Base-by-base conservation (phyloP, 2,329 filamentous ascomycete species). In the Cucurbitaria berberidis region DNA sequence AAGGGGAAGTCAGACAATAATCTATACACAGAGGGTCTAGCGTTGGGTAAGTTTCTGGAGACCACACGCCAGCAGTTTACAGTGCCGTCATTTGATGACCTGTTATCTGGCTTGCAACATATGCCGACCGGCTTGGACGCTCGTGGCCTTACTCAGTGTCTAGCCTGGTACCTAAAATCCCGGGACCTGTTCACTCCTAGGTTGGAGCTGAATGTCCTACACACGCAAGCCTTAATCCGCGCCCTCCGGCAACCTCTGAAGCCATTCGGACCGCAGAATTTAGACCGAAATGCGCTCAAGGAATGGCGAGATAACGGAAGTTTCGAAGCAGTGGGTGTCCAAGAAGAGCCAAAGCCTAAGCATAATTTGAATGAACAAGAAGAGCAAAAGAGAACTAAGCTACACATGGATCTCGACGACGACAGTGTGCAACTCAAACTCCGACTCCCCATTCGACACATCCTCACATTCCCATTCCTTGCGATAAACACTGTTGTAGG, bases 131-230 rank as follows among this genome's bases (percentile, higher is more conserved):
- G 66, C 2, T 35, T 62, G 0, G 60, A 66, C 44, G 64, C 65
- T 0, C 60, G 66, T 9, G 55, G 46, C 2, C 41, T 70, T 0
- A 67, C 68, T 8, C 47, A 60, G 21, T 61, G 60, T 39, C 10
- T 70, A 18, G 39, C 35, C 0, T 70, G 66, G 68, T 70, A 64
- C 30, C 39, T 64, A 7, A 19, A 43, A 4, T 18, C 57, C 3
- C 42, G 56, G 0, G 34, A 60, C 13, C 45, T 45, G 1, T 70
- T 70, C 32, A 60, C 48, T 0, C 67, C 67, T 2, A 45, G 18
- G n/a, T 54, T 72, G 0, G 51, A 68, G 2, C 35, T 70, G 3
- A 70, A 66, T 18, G 64, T 70, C 0, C 50, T 70, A 32, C 68
- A 72, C 29, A 55, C 61, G 2, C 68, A 66, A 38, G 48, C 62